These are phyloP conservation scores for Stephania yunnanensis DNA, from an alignment of 164 flowering plant genomes.

Conservation along the genomic window DNA sequence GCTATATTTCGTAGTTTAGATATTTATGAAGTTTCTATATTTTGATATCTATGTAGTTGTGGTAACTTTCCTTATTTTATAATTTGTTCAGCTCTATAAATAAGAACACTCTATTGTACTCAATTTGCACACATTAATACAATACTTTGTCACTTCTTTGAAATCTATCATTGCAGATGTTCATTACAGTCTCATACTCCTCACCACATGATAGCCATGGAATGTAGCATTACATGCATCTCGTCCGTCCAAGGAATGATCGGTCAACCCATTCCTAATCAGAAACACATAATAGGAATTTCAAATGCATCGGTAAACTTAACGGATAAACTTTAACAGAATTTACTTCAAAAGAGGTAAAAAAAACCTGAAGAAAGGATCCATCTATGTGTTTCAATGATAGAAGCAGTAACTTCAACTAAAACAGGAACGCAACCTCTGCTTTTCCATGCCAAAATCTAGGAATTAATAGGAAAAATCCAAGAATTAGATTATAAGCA, in stretches of 20 bases:
- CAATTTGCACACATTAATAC: too few relatives aligned
- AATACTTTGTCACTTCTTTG: too few relatives aligned
- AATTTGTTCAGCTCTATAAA: too few relatives aligned
- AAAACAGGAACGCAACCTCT: slow-evolving; percentile 67
- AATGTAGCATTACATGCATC: slow-evolving; percentile 64
- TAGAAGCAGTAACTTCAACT: slow-evolving; percentile 64
- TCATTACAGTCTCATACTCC: background rate
- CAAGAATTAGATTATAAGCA: background rate
- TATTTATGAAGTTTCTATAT: too few relatives aligned
- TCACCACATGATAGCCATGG: slow-evolving; percentile 78
- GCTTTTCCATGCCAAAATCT: slow-evolving; percentile 77
- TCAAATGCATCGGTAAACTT: background rate
- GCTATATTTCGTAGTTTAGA: too few relatives aligned
- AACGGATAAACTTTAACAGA: background rate
- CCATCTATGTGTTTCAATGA: slow-evolving; percentile 71
- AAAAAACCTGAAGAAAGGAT: slow-evolving; percentile 57
- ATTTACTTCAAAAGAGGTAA: background rate
- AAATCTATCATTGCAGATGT: too few relatives aligned
- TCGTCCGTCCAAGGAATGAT: slow-evolving; percentile 43
- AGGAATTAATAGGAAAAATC: background rate
- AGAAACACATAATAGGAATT: background rate
- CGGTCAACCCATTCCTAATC: slow-evolving; percentile 20
- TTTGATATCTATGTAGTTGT: too few relatives aligned
- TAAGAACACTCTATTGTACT: too few relatives aligned
- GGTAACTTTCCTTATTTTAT: too few relatives aligned